These are phyloP conservation scores for Albugo candida DNA, from an alignment of 352 stramenopile genomes.

Conservation along the genomic window DNA sequence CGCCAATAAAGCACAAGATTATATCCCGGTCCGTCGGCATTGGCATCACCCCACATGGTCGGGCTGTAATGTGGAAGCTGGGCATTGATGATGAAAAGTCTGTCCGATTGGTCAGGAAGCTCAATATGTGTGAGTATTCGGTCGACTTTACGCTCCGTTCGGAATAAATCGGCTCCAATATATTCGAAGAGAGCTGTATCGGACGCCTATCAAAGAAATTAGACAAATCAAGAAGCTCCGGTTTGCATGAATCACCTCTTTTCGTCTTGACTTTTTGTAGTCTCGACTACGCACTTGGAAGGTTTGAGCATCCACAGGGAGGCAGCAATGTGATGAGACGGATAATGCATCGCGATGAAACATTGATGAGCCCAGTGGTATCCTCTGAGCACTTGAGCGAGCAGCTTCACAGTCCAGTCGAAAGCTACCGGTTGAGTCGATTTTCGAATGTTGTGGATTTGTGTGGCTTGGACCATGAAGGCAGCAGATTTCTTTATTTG, in stretches of 20 bases:
- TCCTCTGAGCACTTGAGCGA: no score
- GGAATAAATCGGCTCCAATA: slow-evolving; percentile 46
- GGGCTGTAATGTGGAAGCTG: slow-evolving; percentile 61
- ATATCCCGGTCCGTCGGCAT: slow-evolving; percentile 43
- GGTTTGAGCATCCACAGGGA: slow-evolving; percentile 19
- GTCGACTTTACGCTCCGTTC: slow-evolving; percentile 48
- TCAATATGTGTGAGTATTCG: slow-evolving; percentile 53
- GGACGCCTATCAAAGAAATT: slow-evolving; percentile 16
- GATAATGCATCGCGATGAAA: no score
- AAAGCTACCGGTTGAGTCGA: no score
- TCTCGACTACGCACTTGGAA: slow-evolving; percentile 52
- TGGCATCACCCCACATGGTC: slow-evolving; percentile 46
- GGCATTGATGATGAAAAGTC: slow-evolving; percentile 65
- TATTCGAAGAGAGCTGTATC: slow-evolving; percentile 53
- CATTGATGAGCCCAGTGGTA: no score
- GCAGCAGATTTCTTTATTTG: no score
- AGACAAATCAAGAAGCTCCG: neutral
- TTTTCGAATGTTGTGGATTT: no score
- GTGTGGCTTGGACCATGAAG: no score
- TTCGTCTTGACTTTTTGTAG: slow-evolving; percentile 69
- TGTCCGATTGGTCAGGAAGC: slow-evolving; percentile 26
- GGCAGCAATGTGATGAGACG: no score
- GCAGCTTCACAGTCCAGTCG: no score
- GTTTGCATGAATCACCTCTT: slow-evolving; percentile 24
- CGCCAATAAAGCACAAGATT: slow-evolving; percentile 66